Conservation (phyloP, 371 early-diverging fungal genomes). For the Mucor racemosus region DNA sequence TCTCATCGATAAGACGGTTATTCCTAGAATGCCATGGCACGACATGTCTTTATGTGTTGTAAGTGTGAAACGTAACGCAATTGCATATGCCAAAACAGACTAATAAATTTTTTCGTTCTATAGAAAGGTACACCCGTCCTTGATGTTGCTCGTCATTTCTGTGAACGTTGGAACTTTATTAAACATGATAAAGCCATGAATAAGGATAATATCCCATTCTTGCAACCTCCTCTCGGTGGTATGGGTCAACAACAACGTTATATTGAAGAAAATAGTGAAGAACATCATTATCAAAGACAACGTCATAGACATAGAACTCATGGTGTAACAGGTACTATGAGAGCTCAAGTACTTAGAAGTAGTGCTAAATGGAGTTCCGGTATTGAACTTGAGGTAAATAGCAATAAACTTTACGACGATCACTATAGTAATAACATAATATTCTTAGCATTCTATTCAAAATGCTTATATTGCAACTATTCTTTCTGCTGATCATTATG, state of each 20-base stretch:
- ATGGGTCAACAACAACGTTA: conserved; percentile 36
- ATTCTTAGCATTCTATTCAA: conserved; percentile 77
- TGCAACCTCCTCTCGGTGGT: conserved; percentile 56
- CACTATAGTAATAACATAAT: background rate
- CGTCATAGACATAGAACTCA: conserved; percentile 44
- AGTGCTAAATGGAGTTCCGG: conserved; percentile 73
- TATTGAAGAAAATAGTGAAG: conserved; percentile 26
- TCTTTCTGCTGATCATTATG: conserved; percentile 75
- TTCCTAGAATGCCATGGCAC: conserved; percentile 97
- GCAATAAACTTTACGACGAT: background rate
- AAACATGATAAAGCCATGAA: conserved; percentile 59
- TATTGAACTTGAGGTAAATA: conserved; percentile 54
- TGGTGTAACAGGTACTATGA: conserved; percentile 54
- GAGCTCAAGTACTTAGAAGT: conserved; percentile 74
- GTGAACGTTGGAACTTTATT: conserved; percentile 92
- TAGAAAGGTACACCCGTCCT: conserved; percentile 77
- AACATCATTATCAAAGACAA: conserved; percentile 19
- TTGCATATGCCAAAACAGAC: conserved; percentile 5
- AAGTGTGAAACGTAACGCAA: conserved; percentile 28
- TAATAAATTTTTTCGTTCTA: background rate
- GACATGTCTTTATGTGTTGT: conserved; percentile 82
- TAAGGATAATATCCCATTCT: conserved; percentile 41
- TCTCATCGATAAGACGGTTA: conserved; percentile 66
- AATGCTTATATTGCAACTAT: conserved; percentile 85
- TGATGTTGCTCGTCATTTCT: conserved; percentile 90